Evolutionary conservation across 805 yeast species (phyloP), one percentile per base, ranked within the genome.

Genomic region (Wickerhamiella shivajii): DNA sequence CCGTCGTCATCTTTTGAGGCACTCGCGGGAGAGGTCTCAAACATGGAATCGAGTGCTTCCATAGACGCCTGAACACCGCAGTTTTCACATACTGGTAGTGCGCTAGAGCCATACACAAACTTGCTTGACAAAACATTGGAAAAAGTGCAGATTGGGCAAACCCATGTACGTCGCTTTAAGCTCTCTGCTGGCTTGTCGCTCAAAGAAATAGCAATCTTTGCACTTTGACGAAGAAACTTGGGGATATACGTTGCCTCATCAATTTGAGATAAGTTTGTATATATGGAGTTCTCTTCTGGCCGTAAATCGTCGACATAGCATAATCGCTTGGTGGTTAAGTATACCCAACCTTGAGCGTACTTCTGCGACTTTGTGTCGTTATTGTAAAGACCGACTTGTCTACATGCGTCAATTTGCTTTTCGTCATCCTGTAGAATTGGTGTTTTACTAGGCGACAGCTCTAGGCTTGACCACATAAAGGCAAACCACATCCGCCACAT

Each of bases 91-190:
- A 49, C 44, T 0, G 76, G 74, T 2, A 60, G 40, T 6, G 47
- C 50, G 7, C 49, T 43, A 1, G 41, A 31, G 10, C 45, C 51
- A 19, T 40, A 50, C 25, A 52, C 50, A 14, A 53, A 49, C 10
- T 51, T 52, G 6, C 50, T 43, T 6, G 52, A 49, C 3, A 67
- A 43, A 8, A 51, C 53, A 47, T 83, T 81, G 17, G 74, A 61
- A 49, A 63, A 78, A n/a, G 71, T 70, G 53, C 98, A 87, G 3
- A 90, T 85, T n/a, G 77, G 76, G 52, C 98, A 87, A 1, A 67
- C 65, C 98, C 98, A 87, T 39, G 10, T 34, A 29, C 31, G 29
- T 24, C 17, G 13, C 27, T 12, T 13, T 33, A 6, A 34, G 35
- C 27, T 26, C 33, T 24, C 14, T 3, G 41, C 14, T n/a, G n/a